These are phyloP conservation scores for Hypoxylon sp. DNA, from an alignment of 2,329 filamentous ascomycete species.

Conservation along the genomic window DNA sequence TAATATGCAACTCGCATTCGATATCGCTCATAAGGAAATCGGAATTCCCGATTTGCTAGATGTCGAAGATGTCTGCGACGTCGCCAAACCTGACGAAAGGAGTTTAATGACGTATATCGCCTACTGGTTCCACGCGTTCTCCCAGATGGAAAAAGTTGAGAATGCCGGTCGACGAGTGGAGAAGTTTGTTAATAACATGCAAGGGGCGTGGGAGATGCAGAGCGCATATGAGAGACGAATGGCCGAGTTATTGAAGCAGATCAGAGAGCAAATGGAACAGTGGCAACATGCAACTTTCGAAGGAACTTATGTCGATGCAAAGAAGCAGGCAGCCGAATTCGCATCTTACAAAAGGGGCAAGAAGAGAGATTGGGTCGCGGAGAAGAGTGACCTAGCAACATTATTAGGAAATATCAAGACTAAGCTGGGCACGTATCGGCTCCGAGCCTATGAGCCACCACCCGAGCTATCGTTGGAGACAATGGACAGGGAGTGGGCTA, in stretches of 20 bases:
- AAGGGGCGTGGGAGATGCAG: constrained; percentile 99
- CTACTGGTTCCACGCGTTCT: constrained; percentile 99
- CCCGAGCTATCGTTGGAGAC: constrained; percentile 84
- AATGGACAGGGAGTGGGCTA: constrained; percentile 85
- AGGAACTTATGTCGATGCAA: constrained; percentile 92
- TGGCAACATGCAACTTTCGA: constrained; percentile 89
- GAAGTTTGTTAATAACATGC: constrained; percentile 99
- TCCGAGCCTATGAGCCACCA: constrained; percentile 92
- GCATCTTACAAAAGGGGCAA: constrained; percentile 89
- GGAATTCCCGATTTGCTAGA: constrained; percentile 96
- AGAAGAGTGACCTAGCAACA: constrained; percentile 95
- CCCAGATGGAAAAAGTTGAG: constrained; percentile 98
- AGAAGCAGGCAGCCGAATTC: constrained; percentile 85
- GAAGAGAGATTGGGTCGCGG: constrained; percentile 96
- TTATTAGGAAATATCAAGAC: constrained; percentile 98
- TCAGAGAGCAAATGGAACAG: constrained; percentile 77
- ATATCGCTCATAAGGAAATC: constrained; percentile 95
- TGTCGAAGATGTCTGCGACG: constrained; percentile 97
- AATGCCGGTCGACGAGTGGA: constrained; percentile 96
- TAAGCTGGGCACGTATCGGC: constrained; percentile 92
- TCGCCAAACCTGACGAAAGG: constrained; percentile 93
- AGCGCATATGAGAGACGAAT: constrained; percentile 94
- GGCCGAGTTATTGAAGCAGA: constrained; percentile 81
- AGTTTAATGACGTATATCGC: constrained; percentile 99
- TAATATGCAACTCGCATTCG: constrained; percentile 98